Evolutionary conservation across 805 yeast species (phyloP).

Genomic region (Metschnikowia lochheadii): DNA sequence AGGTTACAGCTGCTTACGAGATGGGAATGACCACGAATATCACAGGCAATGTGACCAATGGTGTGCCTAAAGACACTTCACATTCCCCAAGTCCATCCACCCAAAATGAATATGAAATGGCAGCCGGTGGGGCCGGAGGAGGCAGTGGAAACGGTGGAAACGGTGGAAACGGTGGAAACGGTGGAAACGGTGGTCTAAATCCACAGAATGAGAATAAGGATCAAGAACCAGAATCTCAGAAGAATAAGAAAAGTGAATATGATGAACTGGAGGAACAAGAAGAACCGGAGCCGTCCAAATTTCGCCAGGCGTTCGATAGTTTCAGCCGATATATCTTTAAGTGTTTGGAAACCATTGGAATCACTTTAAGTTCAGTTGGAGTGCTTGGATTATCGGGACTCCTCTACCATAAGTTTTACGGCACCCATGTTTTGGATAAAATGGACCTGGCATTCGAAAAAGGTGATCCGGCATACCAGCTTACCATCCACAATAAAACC

Average conservation of each 20-base stretch:
- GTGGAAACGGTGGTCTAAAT: conserved; percentile 3
- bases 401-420: conserved; percentile 62
- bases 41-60: not conserved
- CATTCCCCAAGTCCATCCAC: not conserved
- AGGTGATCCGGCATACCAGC: conserved; percentile 61
- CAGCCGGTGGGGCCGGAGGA: not conserved
- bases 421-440: conserved; percentile 54
- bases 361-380: conserved; percentile 64
- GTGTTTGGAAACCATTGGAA: conserved; percentile 63
- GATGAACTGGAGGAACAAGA: conserved; percentile 10
- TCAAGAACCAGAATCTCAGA: conserved; percentile 5
- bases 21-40: not conserved
- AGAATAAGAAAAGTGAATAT: conserved; percentile 7
- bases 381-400: conserved; percentile 70
- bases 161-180: conserved; percentile 6
- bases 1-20: not conserved
- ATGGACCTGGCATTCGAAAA: conserved; percentile 63
- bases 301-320: conserved; percentile 19
- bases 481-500: conserved; percentile 50
- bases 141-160: conserved; percentile 4
- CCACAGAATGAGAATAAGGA: conserved; percentile 1
- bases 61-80: not conserved
- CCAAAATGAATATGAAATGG: not conserved
- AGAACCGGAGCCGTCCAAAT: conserved; percentile 12
- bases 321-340: conserved; percentile 32